A percentile compares a stretch with the other conserved stretches of the same genome.
Conservation (phyloP, 495 filamentous ascomycete genomes). For the Penicillium herquei region DNA sequence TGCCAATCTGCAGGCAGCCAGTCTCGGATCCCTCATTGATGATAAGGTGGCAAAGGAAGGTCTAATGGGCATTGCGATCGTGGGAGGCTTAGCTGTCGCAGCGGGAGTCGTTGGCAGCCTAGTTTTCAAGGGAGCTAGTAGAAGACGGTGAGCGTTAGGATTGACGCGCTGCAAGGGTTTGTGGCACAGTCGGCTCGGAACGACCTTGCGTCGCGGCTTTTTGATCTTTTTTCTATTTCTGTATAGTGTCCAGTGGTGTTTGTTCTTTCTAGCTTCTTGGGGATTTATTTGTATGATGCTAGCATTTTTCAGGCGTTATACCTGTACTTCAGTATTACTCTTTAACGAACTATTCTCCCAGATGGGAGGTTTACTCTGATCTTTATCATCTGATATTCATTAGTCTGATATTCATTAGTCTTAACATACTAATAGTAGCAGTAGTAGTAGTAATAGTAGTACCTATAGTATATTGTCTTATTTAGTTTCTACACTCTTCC, state of each 20-base stretch:
- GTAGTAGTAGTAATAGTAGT: no score
- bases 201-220: conserved; percentile 3
- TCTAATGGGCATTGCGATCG: conserved; percentile 91
- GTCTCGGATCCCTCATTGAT: conserved; percentile 82
- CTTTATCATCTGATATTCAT: no score
- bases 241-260: conserved; percentile 5
- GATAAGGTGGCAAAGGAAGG: conserved; percentile 96
- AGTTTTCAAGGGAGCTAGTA: conserved; percentile 63
- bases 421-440: no score
- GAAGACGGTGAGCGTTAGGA: conserved; percentile 47
- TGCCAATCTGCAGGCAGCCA: conserved; percentile 81
- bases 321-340: conserved; percentile 2
- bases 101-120: conserved; percentile 90
- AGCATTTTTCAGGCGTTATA: conserved; percentile 14
- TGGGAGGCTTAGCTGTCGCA: conserved; percentile 88
- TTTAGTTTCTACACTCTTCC: conserved; percentile 10
- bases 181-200: conserved; percentile 12
- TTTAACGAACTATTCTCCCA: not conserved
- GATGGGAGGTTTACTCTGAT: no score
- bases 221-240: not conserved
- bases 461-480: not conserved
- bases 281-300: not conserved
- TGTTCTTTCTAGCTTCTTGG: not conserved
- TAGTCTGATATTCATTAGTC: no score
- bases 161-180: conserved; percentile 21